Evolutionary conservation across 352 stramenopile genomes (phyloP), one percentile per base, ranked within the genome.

Genomic region (Pilasporangium apinafurcum): DNA sequence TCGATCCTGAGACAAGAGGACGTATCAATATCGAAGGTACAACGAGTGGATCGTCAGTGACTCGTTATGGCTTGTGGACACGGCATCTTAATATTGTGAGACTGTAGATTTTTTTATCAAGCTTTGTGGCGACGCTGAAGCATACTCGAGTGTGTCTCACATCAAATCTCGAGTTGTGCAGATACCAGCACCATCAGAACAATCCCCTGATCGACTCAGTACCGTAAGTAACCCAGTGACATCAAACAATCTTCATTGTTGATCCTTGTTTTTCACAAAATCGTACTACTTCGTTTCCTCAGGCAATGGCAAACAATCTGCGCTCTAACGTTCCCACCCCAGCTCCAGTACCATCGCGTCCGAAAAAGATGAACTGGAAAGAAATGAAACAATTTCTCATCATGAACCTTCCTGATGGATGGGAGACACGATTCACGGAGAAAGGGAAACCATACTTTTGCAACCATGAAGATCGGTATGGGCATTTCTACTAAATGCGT

Each of bases 391-490:
- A 80, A 32, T 67, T 86, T 16, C 43, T 91, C 2, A 44, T 76
- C 4, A 28, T 88, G 16, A 86, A 86, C 25, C 54, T 91, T 2
- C 81, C 81, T 0, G 63, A 85, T 20, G 78, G 81, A 8, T 93
- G 82, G 82, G 82, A 93, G 44, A 80, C 66, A 32, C 74, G 81
- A 5, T 88, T 84, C 53, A 93, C 76, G 13, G 71, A 86, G 30
- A 90, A 87, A 20, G 78, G 82, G 3, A 68, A 68, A 34, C 82
- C 82, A 1, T 93, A 94, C 53, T 91, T 91, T 45, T 89, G 79
- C 56, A 83, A 88, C 41, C 79, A 92, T 32, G 62, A 51, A 10
- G 75, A 84, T 35, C 43, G 77, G 79, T 90, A 53, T 40, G 60
- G 43, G 10, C 8, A 3, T 5, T 7, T 9, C 6, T 51, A 30